Percentiles rank a stretch among this genome's conserved stretches.
Evolutionary conservation across 129 eudicot species (phyloP).

Genomic region (Chrysanthemum makinoi): DNA sequence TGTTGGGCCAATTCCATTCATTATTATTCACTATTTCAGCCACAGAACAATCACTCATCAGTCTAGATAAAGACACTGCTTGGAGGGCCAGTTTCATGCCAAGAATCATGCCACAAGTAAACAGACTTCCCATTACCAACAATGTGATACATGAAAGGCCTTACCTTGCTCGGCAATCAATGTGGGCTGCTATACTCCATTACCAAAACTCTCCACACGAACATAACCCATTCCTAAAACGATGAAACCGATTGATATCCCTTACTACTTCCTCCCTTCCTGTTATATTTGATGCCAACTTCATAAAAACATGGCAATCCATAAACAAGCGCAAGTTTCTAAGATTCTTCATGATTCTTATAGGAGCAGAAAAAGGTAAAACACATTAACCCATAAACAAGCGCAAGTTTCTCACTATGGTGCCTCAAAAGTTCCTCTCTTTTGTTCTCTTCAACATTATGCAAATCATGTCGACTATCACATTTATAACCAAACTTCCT

Average conservation of each 20-base stretch:
- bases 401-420: slow-evolving; percentile 87
- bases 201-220: slow-evolving; percentile 89
- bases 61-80: too few relatives aligned
- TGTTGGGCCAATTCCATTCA: too few relatives aligned
- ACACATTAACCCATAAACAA: slow-evolving; percentile 65
- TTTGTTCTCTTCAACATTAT: slow-evolving; percentile 59
- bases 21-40: too few relatives aligned
- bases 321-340: too few relatives aligned
- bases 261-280: slow-evolving; percentile 71
- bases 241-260: slow-evolving; percentile 81
- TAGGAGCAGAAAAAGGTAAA: slow-evolving; percentile 65
- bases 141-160: too few relatives aligned
- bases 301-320: slow-evolving; percentile 90
- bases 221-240: slow-evolving; percentile 63
- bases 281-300: slow-evolving; percentile 64
- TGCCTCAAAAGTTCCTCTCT: slow-evolving; percentile 65
- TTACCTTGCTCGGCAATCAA: too few relatives aligned
- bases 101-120: too few relatives aligned
- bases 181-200: background rate
- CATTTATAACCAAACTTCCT: slow-evolving; percentile 52
- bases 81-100: too few relatives aligned
- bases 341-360: slow-evolving; percentile 89
- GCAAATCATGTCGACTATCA: slow-evolving; percentile 63
- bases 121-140: too few relatives aligned
- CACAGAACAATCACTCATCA: too few relatives aligned